phyloP scores from a whole-genome alignment of 2,329 filamentous ascomycete genomes.

The Colletotrichum sansevieriae region DNA sequence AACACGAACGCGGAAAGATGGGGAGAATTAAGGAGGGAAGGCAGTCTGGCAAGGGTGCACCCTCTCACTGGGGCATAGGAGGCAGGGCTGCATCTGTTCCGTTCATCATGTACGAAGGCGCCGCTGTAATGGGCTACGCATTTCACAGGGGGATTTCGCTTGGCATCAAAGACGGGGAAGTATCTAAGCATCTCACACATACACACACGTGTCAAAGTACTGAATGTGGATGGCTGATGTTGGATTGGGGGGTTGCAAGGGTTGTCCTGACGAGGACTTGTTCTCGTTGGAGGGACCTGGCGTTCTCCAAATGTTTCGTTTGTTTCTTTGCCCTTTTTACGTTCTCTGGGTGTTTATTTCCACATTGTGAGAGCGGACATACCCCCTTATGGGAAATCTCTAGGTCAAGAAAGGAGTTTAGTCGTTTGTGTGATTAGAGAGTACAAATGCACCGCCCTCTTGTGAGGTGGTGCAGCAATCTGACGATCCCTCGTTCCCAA shows the following conservation, averaged over 20 bases:
- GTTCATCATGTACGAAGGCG: conserved; percentile 18
- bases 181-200: conserved; percentile 23
- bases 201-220: neutral
- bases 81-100: conserved; percentile 32
- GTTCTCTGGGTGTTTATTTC: neutral
- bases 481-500: conserved; percentile 17
- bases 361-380: conserved; percentile 32
- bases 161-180: conserved; percentile 37
- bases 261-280: conserved; percentile 17
- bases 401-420: conserved; percentile 38
- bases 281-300: conserved; percentile 1
- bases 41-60: conserved; percentile 4
- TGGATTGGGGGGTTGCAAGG: conserved; percentile 2
- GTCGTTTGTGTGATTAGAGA: neutral
- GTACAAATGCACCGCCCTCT: too few relatives aligned
- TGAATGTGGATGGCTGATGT: neutral
- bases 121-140: conserved; percentile 32
- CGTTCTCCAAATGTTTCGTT: conserved; percentile 22
- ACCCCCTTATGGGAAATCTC: conserved; percentile 30
- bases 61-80: conserved; percentile 11
- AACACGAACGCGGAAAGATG: conserved; percentile 1
- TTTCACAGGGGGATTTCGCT: conserved; percentile 36
- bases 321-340: neutral
- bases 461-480: conserved; percentile 1
- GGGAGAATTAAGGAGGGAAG: neutral